A percentile compares a stretch with the other conserved stretches of the same genome.
These are phyloP conservation scores for Wickerhamiella alocasiicola DNA, from an alignment of 805 yeast species.

Conservation along the genomic window DNA sequence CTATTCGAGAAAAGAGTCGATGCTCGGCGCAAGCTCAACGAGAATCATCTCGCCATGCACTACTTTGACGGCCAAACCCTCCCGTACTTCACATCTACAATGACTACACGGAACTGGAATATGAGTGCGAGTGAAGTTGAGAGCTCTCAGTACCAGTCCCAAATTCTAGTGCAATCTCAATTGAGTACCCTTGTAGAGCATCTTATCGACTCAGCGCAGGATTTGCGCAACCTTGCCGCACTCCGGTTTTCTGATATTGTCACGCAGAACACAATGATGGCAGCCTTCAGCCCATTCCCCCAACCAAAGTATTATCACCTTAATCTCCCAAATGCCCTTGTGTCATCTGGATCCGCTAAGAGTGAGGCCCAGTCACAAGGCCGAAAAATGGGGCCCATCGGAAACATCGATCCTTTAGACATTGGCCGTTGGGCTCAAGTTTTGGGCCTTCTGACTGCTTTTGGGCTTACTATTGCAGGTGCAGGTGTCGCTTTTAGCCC, in stretches of 20 bases:
- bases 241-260: slow-evolving; percentile 1
- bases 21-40: slow-evolving; percentile 4
- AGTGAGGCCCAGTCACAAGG: not conserved
- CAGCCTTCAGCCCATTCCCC: not conserved
- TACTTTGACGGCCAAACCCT: slow-evolving; percentile 5
- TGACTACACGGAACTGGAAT: slow-evolving; percentile 12
- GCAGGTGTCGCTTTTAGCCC: slow-evolving; percentile 6
- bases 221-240: not conserved
- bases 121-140: slow-evolving; percentile 17
- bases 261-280: not conserved
- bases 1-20: slow-evolving; percentile 8
- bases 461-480: slow-evolving; percentile 7
- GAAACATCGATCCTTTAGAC: slow-evolving; percentile 20
- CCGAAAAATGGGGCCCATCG: slow-evolving; percentile 16
- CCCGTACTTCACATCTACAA: slow-evolving; percentile 5
- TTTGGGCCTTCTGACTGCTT: slow-evolving; percentile 1
- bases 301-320: slow-evolving; percentile 4
- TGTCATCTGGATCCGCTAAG: not conserved
- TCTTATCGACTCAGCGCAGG: not conserved
- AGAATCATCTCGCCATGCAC: slow-evolving; percentile 3
- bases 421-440: slow-evolving; percentile 12
- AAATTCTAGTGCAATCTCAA: slow-evolving; percentile 14
- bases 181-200: slow-evolving; percentile 7
- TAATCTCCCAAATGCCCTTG: not conserved
- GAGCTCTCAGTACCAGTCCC: slow-evolving; percentile 14